A percentile compares a stretch with the other conserved stretches of the same genome.
These are phyloP conservation scores for Tephrocybe sp. DNA, from an alignment of 768 basidiomycete species.

Conservation along the genomic window DNA sequence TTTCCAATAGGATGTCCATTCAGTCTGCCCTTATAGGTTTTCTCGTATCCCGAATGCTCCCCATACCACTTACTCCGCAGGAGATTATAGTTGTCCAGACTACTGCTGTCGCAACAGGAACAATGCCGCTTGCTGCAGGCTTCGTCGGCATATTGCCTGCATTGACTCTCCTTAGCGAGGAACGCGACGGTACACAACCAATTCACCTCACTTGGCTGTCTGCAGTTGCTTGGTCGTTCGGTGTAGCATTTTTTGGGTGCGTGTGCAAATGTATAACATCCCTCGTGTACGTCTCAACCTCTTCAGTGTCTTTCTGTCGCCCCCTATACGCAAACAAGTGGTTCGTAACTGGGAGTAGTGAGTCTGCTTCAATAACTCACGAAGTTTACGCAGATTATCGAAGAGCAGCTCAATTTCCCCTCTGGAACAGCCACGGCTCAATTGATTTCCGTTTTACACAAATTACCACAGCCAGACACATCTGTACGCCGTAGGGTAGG, in stretches of 20 bases:
- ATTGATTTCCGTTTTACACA: constrained; percentile 86
- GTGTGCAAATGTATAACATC: not conserved
- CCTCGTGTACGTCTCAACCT: not conserved
- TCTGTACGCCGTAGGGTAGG: constrained; percentile 52
- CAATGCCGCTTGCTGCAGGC: constrained; percentile 80
- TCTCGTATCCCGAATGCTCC: constrained; percentile 73
- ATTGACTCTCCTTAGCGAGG: constrained; percentile 69
- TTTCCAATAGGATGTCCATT: constrained; percentile 79
- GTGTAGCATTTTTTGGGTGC: constrained; percentile 91
- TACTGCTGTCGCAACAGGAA: constrained; percentile 91
- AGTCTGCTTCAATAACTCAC: constrained; percentile 5
- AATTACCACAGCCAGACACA: constrained; percentile 64
- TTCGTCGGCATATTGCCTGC: constrained; percentile 96
- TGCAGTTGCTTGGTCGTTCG: constrained; percentile 83
- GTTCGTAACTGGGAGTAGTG: constrained; percentile 32
- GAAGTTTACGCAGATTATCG: constrained; percentile 61
- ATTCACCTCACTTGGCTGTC: constrained; percentile 71
- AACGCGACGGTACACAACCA: constrained; percentile 73
- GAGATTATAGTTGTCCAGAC: constrained; percentile 95
- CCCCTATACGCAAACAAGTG: constrained; percentile 92
- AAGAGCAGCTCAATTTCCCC: constrained; percentile 91
- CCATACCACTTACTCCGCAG: constrained; percentile 77
- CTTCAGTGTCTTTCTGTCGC: constrained; percentile 87
- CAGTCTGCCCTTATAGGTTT: constrained; percentile 94
- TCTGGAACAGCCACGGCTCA: constrained; percentile 96